phyloP scores from a whole-genome alignment of 208 protist genomes.

The Angomonas ambiguus region DNA sequence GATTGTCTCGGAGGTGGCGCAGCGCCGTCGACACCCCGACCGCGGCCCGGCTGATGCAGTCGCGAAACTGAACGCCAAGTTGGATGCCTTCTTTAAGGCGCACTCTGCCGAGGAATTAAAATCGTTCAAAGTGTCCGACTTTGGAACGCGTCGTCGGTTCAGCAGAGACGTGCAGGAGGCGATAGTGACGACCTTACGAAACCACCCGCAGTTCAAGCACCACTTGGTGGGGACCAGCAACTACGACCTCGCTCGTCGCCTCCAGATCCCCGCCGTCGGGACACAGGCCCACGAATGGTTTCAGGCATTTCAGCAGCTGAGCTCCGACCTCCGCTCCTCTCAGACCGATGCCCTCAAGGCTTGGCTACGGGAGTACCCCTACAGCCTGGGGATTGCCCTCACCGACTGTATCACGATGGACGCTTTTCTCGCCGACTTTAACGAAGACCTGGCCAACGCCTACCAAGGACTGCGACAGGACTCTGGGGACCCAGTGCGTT shows the following conservation, averaged over 20 bases:
- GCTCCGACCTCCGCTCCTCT: conserved; percentile 50
- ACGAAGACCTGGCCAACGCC: conserved; percentile 37
- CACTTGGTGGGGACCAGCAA: conserved; percentile 83
- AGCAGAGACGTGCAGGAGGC: conserved; percentile 75
- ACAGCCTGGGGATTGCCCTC: conserved; percentile 74
- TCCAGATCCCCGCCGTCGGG: conserved; percentile 55
- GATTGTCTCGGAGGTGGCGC: conserved; percentile 75
- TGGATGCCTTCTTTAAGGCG: conserved; percentile 55
- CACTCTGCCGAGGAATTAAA: conserved; percentile 38
- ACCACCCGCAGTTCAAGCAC: conserved; percentile 41
- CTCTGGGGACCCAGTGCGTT: conserved; percentile 67
- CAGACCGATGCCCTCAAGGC: conserved; percentile 66
- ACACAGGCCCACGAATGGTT: conserved; percentile 91
- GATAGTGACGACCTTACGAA: conserved; percentile 48
- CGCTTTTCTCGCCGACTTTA: conserved; percentile 77
- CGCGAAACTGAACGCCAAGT: conserved; percentile 35
- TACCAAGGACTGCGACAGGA: conserved; percentile 82
- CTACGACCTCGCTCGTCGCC: conserved; percentile 69
- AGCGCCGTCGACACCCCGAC: conserved; percentile 43
- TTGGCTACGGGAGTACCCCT: conserved; percentile 83
- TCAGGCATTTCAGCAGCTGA: conserved; percentile 87
- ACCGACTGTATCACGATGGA: conserved; percentile 92
- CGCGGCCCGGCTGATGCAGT: conserved; percentile 46
- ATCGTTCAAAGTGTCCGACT: conserved; percentile 65
- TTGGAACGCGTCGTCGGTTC: conserved; percentile 82